Conservation (phyloP, 768 basidiomycete species). For the Hericium rajendrae region DNA sequence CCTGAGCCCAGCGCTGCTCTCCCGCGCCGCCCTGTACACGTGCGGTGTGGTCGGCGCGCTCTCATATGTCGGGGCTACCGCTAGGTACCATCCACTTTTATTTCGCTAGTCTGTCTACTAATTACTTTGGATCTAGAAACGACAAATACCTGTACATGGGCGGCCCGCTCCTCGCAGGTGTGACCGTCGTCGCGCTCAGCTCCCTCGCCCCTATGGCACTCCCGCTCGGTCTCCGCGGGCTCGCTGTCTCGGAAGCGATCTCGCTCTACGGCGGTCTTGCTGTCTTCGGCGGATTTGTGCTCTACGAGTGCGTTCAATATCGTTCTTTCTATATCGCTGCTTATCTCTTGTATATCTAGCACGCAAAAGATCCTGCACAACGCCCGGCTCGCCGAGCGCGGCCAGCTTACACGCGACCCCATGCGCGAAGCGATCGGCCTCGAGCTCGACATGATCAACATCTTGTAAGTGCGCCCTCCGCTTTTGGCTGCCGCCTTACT, state of each 20-base stretch:
- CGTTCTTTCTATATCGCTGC: neutral
- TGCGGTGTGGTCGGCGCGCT: constrained; percentile 79
- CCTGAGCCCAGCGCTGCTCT: constrained; percentile 74
- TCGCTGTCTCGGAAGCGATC: constrained; percentile 69
- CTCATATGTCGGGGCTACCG: constrained; percentile 83
- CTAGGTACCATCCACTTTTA: constrained; percentile 37
- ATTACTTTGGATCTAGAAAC: constrained; percentile 26
- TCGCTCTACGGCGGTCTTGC: constrained; percentile 84
- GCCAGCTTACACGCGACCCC: constrained; percentile 59
- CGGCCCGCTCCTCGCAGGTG: constrained; percentile 79
- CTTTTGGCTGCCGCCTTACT: neutral
- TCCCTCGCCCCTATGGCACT: constrained; percentile 85
- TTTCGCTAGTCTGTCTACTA: neutral
- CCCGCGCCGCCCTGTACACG: constrained; percentile 83
- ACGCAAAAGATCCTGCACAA: constrained; percentile 81
- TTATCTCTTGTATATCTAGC: constrained; percentile 25
- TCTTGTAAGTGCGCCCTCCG: constrained; percentile 46
- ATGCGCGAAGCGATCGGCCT: constrained; percentile 69
- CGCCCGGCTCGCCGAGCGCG: constrained; percentile 63
- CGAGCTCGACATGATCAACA: constrained; percentile 85
- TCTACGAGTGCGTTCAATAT: constrained; percentile 59
- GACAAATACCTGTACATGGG: constrained; percentile 84
- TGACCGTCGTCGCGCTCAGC: constrained; percentile 79
- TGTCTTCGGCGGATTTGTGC: constrained; percentile 78
- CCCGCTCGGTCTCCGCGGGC: constrained; percentile 69